Evolutionary conservation across 306 rosid species (phyloP).

Genomic region (Dalbergia cochinchinensis): DNA sequence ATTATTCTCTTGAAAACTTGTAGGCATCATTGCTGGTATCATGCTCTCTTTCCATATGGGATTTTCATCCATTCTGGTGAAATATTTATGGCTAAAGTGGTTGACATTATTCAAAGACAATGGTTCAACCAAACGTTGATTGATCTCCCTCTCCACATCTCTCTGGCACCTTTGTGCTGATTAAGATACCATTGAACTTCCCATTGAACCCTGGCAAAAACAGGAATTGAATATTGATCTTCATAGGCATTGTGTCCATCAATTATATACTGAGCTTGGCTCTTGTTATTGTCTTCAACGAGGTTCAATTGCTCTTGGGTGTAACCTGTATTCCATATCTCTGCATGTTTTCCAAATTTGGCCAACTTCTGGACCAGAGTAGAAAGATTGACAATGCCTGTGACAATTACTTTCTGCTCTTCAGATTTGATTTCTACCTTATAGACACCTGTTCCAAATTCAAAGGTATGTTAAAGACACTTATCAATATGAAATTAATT

Average conservation of each 20-base stretch:
- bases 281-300: background rate
- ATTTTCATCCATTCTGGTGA: conserved; percentile 2
- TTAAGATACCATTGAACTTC: conserved; percentile 30
- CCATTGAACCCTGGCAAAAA: conserved; percentile 37
- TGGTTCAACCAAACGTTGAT: conserved; percentile 37
- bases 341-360: conserved; percentile 67
- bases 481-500: background rate
- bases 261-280: conserved; percentile 43
- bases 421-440: conserved; percentile 55
- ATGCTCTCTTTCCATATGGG: conserved; percentile 31
- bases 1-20: conserved; percentile 28
- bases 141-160: conserved; percentile 13
- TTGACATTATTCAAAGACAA: conserved; percentile 27
- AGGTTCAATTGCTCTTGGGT: conserved; percentile 32
- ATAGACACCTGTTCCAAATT: conserved; percentile 59
- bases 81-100: conserved; percentile 1
- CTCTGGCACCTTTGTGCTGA: conserved; percentile 31
- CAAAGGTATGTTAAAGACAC: background rate
- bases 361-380: conserved; percentile 57
- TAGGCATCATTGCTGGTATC: conserved; percentile 17
- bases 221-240: conserved; percentile 45
- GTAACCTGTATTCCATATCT: conserved; percentile 51
- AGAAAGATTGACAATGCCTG: conserved; percentile 57
- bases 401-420: conserved; percentile 54
- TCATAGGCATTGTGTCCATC: conserved; percentile 23